Conservation (phyloP, 768 basidiomycete species). For the Coprinopsis cinerea region DNA sequence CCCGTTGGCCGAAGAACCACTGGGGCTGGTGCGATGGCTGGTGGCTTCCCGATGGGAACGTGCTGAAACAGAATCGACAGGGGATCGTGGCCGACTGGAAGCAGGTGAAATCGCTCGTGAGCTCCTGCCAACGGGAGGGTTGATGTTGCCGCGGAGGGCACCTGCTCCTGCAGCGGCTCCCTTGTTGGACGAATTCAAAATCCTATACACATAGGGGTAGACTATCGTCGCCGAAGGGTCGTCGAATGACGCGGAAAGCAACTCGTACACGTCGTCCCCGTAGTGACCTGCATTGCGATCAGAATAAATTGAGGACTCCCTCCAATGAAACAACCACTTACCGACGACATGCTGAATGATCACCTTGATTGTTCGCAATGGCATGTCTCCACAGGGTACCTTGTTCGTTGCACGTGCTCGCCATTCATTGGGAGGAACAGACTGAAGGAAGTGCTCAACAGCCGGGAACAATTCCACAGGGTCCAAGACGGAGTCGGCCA, state of each 20-base stretch:
- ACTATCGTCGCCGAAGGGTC: slow-evolving; percentile 97
- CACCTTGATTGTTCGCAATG: slow-evolving; percentile 94
- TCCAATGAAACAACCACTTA: slow-evolving; percentile 35
- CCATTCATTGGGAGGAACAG: slow-evolving; percentile 95
- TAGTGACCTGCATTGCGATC: slow-evolving; percentile 54
- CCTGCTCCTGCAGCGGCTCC: slow-evolving; percentile 29
- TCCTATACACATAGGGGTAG: slow-evolving; percentile 91
- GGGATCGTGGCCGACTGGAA: slow-evolving; percentile 68
- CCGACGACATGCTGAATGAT: slow-evolving; percentile 96
- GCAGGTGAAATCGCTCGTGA: slow-evolving; percentile 47
- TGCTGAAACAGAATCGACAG: slow-evolving; percentile 50
- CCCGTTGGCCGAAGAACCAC: slow-evolving; percentile 58
- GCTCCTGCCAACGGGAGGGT: slow-evolving; percentile 8
- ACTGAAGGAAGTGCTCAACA: slow-evolving; percentile 90
- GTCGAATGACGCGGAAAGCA: slow-evolving; percentile 86
- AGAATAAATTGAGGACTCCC: background rate
- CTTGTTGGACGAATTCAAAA: slow-evolving; percentile 64
- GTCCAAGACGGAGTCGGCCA: slow-evolving; percentile 73
- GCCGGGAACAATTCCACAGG: slow-evolving; percentile 87
- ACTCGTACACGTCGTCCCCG: slow-evolving; percentile 85
- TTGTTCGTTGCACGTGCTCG: slow-evolving; percentile 84
- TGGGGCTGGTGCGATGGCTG: slow-evolving; percentile 64
- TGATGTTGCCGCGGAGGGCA: slow-evolving; percentile 26
- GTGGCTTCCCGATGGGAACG: slow-evolving; percentile 52
- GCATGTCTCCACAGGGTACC: slow-evolving; percentile 97